phyloP scores from a whole-genome alignment of 2,329 filamentous ascomycete species.

The Grosmannia clavigera region DNA sequence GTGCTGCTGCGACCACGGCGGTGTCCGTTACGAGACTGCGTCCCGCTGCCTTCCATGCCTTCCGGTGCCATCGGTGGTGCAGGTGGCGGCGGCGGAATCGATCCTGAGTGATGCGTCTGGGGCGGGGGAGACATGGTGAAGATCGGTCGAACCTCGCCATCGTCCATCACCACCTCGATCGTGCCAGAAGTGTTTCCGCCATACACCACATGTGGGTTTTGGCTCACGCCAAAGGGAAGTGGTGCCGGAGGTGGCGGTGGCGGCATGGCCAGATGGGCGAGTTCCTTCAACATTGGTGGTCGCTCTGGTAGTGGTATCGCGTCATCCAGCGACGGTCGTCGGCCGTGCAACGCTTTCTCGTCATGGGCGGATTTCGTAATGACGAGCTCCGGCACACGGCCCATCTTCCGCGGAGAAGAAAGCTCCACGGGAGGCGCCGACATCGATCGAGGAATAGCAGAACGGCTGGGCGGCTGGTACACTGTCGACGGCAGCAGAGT shows the following conservation, averaged over 20 bases:
- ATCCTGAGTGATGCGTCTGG: constrained; percentile 13
- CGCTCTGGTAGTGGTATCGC: constrained; percentile 38
- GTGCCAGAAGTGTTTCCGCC: constrained; percentile 37
- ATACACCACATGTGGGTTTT: constrained; percentile 23
- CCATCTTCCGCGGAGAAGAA: neutral
- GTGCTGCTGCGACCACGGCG: constrained; percentile 45
- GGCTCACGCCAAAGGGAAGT: constrained; percentile 30
- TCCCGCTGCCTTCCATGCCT: neutral
- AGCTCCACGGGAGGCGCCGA: constrained; percentile 36
- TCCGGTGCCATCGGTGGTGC: constrained; percentile 23
- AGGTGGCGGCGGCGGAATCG: constrained; percentile 30
- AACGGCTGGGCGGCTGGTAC: constrained; percentile 38
- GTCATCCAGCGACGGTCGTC: constrained; percentile 38
- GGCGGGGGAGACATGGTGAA: constrained; percentile 14
- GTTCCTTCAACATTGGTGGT: constrained; percentile 46
- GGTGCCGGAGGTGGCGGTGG: constrained; percentile 51
- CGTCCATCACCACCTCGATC: constrained; percentile 56
- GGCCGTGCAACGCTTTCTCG: constrained; percentile 10
- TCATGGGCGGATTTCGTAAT: neutral
- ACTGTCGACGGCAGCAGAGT: constrained; percentile 47
- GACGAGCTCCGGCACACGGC: constrained; percentile 4
- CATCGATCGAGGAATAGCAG: constrained; percentile 44
- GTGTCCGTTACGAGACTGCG: constrained; percentile 29
- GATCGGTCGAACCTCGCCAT: constrained; percentile 29
- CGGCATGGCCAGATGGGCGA: constrained; percentile 48